Percentiles rank a stretch among this genome's conserved stretches.
phyloP scores from a whole-genome alignment of 2,329 filamentous ascomycete genomes.

The Zelopaecilomyces penicillatus region DNA sequence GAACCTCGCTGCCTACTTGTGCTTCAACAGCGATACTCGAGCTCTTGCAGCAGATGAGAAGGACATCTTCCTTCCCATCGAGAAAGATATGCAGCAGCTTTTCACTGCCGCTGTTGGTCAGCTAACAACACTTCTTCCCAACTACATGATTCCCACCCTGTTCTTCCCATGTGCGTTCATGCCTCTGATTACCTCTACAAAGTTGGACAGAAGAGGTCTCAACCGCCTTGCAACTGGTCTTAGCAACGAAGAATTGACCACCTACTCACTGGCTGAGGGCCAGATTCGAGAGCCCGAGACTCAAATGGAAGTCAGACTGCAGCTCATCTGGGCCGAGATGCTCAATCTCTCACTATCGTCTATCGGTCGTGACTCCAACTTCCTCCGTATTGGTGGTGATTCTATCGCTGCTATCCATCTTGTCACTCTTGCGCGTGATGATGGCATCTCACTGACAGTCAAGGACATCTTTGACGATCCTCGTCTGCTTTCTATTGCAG shows the following conservation, averaged over 20 bases:
- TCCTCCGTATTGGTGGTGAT: constrained; percentile 15
- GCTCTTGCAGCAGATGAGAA: not conserved
- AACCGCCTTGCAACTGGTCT: constrained; percentile 1
- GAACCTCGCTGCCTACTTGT: constrained; percentile 4
- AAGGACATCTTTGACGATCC: constrained; percentile 6
- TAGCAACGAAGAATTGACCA: constrained; percentile 7
- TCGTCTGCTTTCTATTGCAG: constrained; percentile 2
- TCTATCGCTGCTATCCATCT: constrained; percentile 15
- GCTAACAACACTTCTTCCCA: constrained; percentile 4
- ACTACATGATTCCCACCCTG: constrained; percentile 7
- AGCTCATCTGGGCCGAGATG: constrained; percentile 21
- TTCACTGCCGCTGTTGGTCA: constrained; percentile 5
- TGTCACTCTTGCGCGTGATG: constrained; percentile 5
- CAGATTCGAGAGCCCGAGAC: constrained; percentile 11
- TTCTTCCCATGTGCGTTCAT: constrained; percentile 7
- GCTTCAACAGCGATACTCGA: not conserved
- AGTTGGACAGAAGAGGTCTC: constrained; percentile 10
- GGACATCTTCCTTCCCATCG: constrained; percentile 2
- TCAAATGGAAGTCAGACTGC: constrained; percentile 19
- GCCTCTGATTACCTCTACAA: constrained; percentile 8
- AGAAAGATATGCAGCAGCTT: constrained; percentile 1
- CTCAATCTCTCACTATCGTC: not conserved
- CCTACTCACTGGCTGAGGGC: constrained; percentile 17
- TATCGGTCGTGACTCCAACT: constrained; percentile 13
- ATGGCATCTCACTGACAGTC: constrained; percentile 8